Conservation (phyloP, 2,329 filamentous ascomycete genomes). For the Aspergillus hiratsukae region DNA sequence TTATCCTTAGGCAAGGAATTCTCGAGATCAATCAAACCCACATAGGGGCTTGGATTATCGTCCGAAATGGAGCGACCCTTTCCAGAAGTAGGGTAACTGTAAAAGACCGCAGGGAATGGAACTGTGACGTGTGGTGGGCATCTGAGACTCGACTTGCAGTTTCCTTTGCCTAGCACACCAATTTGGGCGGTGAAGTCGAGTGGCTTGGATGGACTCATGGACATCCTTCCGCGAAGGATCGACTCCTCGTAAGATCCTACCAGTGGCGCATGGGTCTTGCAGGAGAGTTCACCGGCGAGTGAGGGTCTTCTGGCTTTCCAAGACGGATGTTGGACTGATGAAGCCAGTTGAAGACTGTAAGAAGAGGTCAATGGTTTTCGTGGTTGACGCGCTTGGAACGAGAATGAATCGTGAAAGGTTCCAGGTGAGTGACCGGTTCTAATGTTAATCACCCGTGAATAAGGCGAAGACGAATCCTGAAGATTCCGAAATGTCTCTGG, state of each 20-base stretch:
- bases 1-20: slow-evolving; percentile 61
- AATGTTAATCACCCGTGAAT: slow-evolving; percentile 37
- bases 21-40: slow-evolving; percentile 87
- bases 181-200: slow-evolving; percentile 93
- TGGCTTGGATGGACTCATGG: slow-evolving; percentile 87
- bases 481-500: slow-evolving; percentile 54
- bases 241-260: slow-evolving; percentile 98
- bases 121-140: slow-evolving; percentile 89
- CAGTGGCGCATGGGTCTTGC: slow-evolving; percentile 86
- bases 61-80: slow-evolving; percentile 61
- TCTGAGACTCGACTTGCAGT: slow-evolving; percentile 77
- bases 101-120: slow-evolving; percentile 91
- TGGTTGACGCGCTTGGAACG: slow-evolving; percentile 75
- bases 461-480: slow-evolving; percentile 38
- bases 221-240: slow-evolving; percentile 92
- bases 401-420: slow-evolving; percentile 57
- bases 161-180: slow-evolving; percentile 81
- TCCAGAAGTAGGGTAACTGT: slow-evolving; percentile 73
- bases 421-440: slow-evolving; percentile 41
- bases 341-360: slow-evolving; percentile 46
- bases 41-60: slow-evolving; percentile 92
- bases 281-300: slow-evolving; percentile 66
- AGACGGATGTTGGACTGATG: slow-evolving; percentile 35
- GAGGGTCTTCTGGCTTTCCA: slow-evolving; percentile 61
- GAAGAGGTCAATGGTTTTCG: slow-evolving; percentile 67